Percentiles rank a stretch among this genome's conserved stretches.
Conservation (phyloP, 257 asterid genomes). For the Thymus mandschuricus region DNA sequence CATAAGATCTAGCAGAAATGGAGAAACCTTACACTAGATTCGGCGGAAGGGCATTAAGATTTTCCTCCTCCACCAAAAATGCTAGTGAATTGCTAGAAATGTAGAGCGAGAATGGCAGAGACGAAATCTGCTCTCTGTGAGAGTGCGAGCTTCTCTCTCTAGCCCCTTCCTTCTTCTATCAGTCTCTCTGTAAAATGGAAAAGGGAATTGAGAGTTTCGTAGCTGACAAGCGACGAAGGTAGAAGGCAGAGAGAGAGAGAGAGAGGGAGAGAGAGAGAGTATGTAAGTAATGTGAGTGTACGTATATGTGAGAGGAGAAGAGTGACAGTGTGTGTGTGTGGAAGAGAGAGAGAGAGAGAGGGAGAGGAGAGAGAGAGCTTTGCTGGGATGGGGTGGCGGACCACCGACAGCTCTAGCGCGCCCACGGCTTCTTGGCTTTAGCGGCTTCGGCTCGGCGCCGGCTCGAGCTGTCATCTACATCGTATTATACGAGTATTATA, state of each 20-base stretch:
- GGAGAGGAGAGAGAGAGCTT: conserved; percentile 22
- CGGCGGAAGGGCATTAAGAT: conserved; percentile 30
- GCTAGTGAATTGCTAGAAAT: conserved; percentile 15
- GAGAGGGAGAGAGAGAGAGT: neutral
- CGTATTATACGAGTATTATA: too few relatives aligned
- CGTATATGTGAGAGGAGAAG: conserved; percentile 30
- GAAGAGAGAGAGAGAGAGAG: conserved; percentile 3
- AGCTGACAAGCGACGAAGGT: conserved; percentile 46
- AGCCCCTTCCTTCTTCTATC: neutral
- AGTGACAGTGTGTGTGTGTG: conserved; percentile 27
- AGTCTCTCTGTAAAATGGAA: conserved; percentile 28
- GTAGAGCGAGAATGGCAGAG: conserved; percentile 28
- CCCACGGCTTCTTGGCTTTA: conserved; percentile 24
- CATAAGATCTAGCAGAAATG: conserved; percentile 37
- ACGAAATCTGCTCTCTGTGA: conserved; percentile 6
- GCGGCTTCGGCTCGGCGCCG: conserved; percentile 3
- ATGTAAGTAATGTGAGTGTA: conserved; percentile 13
- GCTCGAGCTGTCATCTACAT: too few relatives aligned
- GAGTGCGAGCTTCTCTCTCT: conserved; percentile 7
- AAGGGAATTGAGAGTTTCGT: conserved; percentile 34
- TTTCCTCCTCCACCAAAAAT: conserved; percentile 34
- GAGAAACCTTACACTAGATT: conserved; percentile 36
- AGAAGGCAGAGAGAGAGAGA: conserved; percentile 26
- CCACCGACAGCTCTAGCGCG: conserved; percentile 31
- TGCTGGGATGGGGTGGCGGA: conserved; percentile 29